These are phyloP conservation scores for Ceratocystis albifundus DNA, from an alignment of 2,329 filamentous ascomycete genomes.

Conservation along the genomic window DNA sequence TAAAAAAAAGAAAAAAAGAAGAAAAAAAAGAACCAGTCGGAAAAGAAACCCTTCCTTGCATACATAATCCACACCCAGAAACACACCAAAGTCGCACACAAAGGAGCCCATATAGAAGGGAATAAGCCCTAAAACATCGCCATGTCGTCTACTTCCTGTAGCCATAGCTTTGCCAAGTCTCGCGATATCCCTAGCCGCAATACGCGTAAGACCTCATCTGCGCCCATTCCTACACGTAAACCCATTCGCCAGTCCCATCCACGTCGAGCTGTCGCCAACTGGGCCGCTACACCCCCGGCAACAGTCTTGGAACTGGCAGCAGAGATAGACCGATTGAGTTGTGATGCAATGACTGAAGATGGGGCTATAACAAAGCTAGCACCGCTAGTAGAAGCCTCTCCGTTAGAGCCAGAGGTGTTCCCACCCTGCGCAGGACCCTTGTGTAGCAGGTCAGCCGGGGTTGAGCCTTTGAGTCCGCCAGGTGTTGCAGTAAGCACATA, in stretches of 20 bases:
- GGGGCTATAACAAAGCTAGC: constrained; percentile 55
- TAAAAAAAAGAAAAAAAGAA: constrained; percentile 7
- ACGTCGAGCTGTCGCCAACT: constrained; percentile 33
- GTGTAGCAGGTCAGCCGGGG: constrained; percentile 52
- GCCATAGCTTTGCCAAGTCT: constrained; percentile 60
- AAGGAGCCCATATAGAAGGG: neutral
- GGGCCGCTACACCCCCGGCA: constrained; percentile 24
- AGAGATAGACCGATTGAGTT: constrained; percentile 49
- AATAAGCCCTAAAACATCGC: constrained; percentile 31
- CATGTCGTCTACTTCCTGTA: constrained; percentile 51
- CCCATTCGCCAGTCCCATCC: constrained; percentile 71
- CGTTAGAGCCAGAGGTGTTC: constrained; percentile 37
- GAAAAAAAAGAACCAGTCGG: neutral
- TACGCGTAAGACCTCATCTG: constrained; percentile 58
- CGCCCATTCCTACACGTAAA: constrained; percentile 55
- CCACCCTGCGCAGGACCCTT: constrained; percentile 39
- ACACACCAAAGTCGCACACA: neutral
- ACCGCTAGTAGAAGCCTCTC: constrained; percentile 37
- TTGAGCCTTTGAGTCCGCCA: constrained; percentile 49
- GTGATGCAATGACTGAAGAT: constrained; percentile 57
- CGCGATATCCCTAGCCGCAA: constrained; percentile 62
- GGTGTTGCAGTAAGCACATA: constrained; percentile 58
- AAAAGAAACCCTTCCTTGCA: neutral
- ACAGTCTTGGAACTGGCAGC: constrained; percentile 38
- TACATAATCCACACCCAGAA: neutral